phyloP scores from a whole-genome alignment of 768 basidiomycete genomes.

The Scleroderma bovista region DNA sequence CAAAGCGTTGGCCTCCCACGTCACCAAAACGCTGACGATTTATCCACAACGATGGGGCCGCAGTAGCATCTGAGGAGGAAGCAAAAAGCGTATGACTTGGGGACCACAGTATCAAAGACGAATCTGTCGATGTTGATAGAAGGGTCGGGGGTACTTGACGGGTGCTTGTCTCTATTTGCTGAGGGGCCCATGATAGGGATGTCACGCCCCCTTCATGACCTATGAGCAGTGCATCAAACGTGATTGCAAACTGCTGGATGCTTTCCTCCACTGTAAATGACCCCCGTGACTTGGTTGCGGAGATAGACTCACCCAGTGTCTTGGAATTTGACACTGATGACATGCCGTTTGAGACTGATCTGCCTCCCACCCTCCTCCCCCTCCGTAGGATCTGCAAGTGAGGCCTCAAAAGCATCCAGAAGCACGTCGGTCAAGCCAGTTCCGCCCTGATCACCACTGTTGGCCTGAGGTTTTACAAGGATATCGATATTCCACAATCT shows the following conservation, averaged over 20 bases:
- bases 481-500: conserved; percentile 84
- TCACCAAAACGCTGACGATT: conserved; percentile 91
- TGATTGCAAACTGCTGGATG: conserved; percentile 60
- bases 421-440: conserved; percentile 59
- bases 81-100: conserved; percentile 49
- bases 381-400: conserved; percentile 64
- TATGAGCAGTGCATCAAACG: conserved; percentile 88
- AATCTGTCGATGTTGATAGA: conserved; percentile 92
- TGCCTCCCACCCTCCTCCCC: conserved; percentile 76
- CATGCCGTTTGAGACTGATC: conserved; percentile 84
- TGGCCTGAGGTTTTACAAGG: conserved; percentile 27
- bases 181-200: conserved; percentile 76
- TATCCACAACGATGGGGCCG: conserved; percentile 72
- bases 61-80: conserved; percentile 32
- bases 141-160: conserved; percentile 42
- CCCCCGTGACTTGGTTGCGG: conserved; percentile 20
- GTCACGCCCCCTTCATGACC: conserved; percentile 97
- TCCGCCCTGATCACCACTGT: conserved; percentile 5
- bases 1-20: conserved; percentile 82
- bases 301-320: conserved; percentile 13
- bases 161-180: conserved; percentile 8
- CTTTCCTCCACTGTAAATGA: conserved; percentile 23
- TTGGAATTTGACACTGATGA: conserved; percentile 57
- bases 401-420: conserved; percentile 83
- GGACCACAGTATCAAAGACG: conserved; percentile 93